phyloP scores from a whole-genome alignment of 2,329 filamentous ascomycete species.

The Colletotrichum noveboracense region DNA sequence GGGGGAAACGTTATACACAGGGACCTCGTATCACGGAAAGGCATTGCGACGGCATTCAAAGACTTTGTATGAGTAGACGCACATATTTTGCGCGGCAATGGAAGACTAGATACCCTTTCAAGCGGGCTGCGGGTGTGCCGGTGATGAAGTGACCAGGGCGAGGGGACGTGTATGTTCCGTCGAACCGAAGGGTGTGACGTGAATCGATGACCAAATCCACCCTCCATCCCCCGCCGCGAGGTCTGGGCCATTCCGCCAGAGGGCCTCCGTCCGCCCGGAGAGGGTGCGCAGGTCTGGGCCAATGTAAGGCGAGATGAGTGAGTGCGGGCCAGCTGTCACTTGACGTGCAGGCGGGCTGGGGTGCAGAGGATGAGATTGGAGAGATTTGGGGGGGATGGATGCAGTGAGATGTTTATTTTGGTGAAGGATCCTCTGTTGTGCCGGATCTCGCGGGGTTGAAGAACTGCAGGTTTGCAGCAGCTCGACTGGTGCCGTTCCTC shows the following conservation, averaged over 20 bases:
- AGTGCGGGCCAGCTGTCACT: not conserved
- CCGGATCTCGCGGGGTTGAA: not conserved
- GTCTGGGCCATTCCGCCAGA: not conserved
- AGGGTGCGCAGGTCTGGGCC: not conserved
- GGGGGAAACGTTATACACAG: not conserved
- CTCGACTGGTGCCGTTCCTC: not conserved
- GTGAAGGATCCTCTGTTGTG: not conserved
- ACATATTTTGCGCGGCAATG: not conserved
- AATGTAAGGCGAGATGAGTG: not conserved
- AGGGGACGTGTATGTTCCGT: not conserved
- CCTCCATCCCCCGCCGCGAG: not conserved
- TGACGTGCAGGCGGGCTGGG: not conserved
- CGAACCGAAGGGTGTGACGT: not conserved
- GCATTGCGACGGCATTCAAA: constrained; percentile 11
- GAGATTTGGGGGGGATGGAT: not conserved
- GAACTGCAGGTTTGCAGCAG: not conserved
- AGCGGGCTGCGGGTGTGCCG: not conserved
- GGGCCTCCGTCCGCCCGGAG: constrained; percentile 9
- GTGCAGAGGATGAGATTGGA: not conserved
- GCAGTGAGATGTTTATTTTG: not conserved
- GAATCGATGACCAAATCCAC: not conserved
- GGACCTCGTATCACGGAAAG: not conserved
- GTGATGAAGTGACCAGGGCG: not conserved
- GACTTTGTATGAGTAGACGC: constrained; percentile 18
- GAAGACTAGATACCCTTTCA: constrained; percentile 14